Evolutionary conservation across 768 basidiomycete genomes (phyloP).

Genomic region (Calocybe cyanea): DNA sequence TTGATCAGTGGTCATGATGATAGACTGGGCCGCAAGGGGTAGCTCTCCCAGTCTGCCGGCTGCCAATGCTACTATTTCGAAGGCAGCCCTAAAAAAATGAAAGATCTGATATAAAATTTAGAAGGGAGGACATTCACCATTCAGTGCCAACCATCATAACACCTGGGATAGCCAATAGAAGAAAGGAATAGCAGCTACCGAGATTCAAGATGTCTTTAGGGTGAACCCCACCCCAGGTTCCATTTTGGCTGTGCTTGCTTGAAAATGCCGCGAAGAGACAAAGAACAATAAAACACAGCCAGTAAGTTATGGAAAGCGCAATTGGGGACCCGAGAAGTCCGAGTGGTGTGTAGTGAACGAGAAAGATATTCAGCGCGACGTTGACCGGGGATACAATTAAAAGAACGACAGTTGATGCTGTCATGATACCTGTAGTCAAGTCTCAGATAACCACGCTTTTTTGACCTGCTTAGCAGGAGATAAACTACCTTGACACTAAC

Average conservation of each 20-base stretch:
- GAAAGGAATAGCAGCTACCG: constrained; percentile 51
- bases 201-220: constrained; percentile 39
- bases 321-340: constrained; percentile 65
- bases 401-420: constrained; percentile 63
- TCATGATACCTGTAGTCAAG: constrained; percentile 60
- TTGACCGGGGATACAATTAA: constrained; percentile 65
- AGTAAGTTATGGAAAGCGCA: constrained; percentile 67
- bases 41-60: constrained; percentile 68
- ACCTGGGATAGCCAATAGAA: constrained; percentile 69
- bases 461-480: neutral
- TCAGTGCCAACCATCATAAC: constrained; percentile 80
- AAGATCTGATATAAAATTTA: neutral
- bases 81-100: constrained; percentile 57
- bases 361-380: constrained; percentile 48
- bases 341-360: constrained; percentile 64
- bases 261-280: constrained; percentile 47
- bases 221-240: constrained; percentile 62
- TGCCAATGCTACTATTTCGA: constrained; percentile 77
- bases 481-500: constrained; percentile 55
- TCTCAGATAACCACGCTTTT: neutral
- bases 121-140: constrained; percentile 46
- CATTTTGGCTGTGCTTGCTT: constrained; percentile 48
- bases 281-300: constrained; percentile 60
- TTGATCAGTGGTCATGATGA: constrained; percentile 80
- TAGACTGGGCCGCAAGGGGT: constrained; percentile 69